These are phyloP conservation scores for Isochrysis galbana DNA, from an alignment of 78 protist species.

Conservation along the genomic window DNA sequence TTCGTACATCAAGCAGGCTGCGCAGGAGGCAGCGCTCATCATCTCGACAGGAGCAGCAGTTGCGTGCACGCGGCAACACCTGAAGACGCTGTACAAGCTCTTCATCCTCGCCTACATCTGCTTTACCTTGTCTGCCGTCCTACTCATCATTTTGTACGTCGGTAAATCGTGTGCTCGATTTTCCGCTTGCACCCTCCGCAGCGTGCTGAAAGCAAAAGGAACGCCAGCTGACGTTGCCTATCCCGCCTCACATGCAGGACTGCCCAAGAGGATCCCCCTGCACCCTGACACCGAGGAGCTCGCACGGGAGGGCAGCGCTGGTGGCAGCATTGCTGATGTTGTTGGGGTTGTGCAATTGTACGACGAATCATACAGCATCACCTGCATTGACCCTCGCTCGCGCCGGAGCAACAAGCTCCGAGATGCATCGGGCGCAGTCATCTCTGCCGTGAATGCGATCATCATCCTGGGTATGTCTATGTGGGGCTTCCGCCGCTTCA, in stretches of 20 bases:
- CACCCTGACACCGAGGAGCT: no score
- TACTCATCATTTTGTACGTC: neutral
- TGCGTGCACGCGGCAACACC: neutral
- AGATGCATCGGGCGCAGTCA: neutral
- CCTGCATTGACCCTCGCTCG: neutral
- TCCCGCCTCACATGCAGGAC: no score
- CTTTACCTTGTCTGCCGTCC: neutral
- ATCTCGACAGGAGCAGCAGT: slow-evolving; percentile 10
- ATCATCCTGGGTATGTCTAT: neutral
- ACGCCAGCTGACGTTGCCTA: no score
- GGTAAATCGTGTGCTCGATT: no score
- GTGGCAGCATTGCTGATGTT: no score
- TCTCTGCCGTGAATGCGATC: neutral
- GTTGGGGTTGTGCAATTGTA: no score
- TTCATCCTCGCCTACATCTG: neutral
- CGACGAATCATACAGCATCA: neutral
- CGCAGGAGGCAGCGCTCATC: slow-evolving; percentile 15
- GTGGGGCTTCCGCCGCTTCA: neutral
- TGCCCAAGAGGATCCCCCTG: no score
- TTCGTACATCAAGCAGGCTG: slow-evolving; percentile 16
- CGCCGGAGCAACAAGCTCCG: neutral
- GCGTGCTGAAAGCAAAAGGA: no score
- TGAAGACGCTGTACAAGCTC: neutral
- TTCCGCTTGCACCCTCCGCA: no score
- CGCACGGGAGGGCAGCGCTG: no score